Percentiles rank a stretch among this genome's conserved stretches.
Evolutionary conservation across 2,329 filamentous ascomycete species (phyloP).

Genomic region (Stagonosporopsis cucurbitacearum): DNA sequence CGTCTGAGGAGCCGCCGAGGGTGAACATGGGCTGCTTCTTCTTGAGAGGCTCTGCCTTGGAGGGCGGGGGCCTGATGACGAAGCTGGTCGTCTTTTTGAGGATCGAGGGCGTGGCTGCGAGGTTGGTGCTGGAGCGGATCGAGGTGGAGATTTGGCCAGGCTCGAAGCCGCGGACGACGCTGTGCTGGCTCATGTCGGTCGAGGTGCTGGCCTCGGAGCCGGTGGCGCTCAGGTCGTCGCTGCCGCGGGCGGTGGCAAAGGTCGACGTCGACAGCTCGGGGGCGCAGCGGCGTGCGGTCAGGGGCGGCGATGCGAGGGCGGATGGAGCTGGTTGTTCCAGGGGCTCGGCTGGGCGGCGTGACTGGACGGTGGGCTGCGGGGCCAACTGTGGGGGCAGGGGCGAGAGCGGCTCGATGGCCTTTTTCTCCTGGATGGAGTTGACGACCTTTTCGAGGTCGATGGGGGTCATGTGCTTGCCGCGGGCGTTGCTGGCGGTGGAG

Average conservation of each 20-base stretch:
- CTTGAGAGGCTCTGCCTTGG: conserved; percentile 56
- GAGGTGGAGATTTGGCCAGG: conserved; percentile 75
- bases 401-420: conserved; percentile 66
- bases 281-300: conserved; percentile 55
- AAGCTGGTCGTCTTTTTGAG: conserved; percentile 59
- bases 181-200: conserved; percentile 67
- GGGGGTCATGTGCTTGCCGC: too few relatives aligned
- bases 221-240: conserved; percentile 48
- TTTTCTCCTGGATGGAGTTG: conserved; percentile 85
- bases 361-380: conserved; percentile 22
- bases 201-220: conserved; percentile 69
- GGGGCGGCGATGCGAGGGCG: conserved; percentile 51
- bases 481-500: too few relatives aligned
- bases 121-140: conserved; percentile 66
- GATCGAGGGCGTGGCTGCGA: conserved; percentile 63
- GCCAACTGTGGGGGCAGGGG: conserved; percentile 53
- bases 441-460: conserved; percentile 82
- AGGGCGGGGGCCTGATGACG: conserved; percentile 34
- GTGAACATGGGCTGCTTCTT: conserved; percentile 74
- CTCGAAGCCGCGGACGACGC: conserved; percentile 85
- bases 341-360: conserved; percentile 14
- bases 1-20: conserved; percentile 81
- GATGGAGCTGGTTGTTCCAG: conserved; percentile 23
- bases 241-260: conserved; percentile 53
- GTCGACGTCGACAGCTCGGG: conserved; percentile 67